Percentiles rank a stretch among this genome's conserved stretches.
These are phyloP conservation scores for Centella asiatica DNA, from an alignment of 129 eudicot genomes.

Conservation along the genomic window DNA sequence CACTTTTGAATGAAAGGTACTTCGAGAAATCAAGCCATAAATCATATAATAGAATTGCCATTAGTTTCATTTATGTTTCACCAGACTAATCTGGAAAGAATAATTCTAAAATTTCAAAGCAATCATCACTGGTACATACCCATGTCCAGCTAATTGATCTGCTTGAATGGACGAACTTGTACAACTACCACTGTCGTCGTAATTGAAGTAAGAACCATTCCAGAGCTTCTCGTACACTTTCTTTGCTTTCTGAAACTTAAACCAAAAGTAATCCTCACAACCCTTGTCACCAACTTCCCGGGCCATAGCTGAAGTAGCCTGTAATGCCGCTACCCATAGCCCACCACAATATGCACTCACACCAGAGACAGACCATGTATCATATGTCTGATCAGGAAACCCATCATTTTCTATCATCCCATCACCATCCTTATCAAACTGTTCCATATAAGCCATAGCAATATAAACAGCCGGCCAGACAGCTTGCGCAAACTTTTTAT, in stretches of 20 bases:
- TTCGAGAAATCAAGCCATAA: not conserved
- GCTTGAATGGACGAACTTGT: constrained; percentile 58
- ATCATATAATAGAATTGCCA: not conserved
- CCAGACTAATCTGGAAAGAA: not conserved
- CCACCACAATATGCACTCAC: constrained; percentile 67
- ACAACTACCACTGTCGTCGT: constrained; percentile 42
- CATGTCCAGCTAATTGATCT: constrained; percentile 68
- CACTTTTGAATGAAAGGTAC: not conserved
- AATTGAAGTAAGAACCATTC: constrained; percentile 59
- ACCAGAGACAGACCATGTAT: constrained; percentile 61
- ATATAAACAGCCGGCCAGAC: constrained; percentile 67
- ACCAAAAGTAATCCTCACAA: constrained; percentile 49
- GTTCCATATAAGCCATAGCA: constrained; percentile 67
- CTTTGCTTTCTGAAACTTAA: constrained; percentile 42
- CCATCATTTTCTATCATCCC: constrained; percentile 74
- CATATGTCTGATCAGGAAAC: constrained; percentile 72
- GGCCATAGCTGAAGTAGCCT: constrained; percentile 59
- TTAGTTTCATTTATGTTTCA: not conserved
- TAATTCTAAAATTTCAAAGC: not conserved
- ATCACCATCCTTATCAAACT: constrained; percentile 62
- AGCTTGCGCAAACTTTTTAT: constrained; percentile 45
- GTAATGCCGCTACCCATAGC: constrained; percentile 65
- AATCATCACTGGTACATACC: constrained; percentile 24
- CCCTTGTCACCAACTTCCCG: constrained; percentile 48
- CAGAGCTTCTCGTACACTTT: constrained; percentile 49